Percentiles rank a stretch among this genome's conserved stretches.
Conservation (phyloP, 495 filamentous ascomycete genomes). For the Aspergillus sclerotiicarbonarius region DNA sequence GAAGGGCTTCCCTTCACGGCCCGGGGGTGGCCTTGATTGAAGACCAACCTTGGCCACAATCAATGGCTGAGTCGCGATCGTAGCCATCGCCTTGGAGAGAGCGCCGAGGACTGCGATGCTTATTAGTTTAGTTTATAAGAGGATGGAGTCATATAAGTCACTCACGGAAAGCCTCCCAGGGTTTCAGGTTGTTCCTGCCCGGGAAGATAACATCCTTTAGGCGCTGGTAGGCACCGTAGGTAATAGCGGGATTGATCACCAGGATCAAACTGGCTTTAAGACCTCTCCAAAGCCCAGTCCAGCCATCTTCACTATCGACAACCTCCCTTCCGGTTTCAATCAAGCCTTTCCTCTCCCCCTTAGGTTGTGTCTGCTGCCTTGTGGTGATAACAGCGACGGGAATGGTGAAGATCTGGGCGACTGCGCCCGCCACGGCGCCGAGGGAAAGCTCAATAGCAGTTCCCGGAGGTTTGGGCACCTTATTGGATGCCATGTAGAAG, state of each 20-base stretch:
- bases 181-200: constrained; percentile 70
- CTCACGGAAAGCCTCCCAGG: constrained; percentile 90
- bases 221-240: constrained; percentile 95
- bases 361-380: constrained; percentile 88
- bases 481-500: constrained; percentile 71
- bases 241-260: constrained; percentile 96
- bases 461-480: constrained; percentile 62
- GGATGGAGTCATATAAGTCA: constrained; percentile 12
- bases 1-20: constrained; percentile 85
- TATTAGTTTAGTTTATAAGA: constrained; percentile 15
- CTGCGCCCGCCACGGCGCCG: constrained; percentile 82
- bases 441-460: constrained; percentile 83
- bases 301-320: constrained; percentile 84
- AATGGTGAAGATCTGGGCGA: constrained; percentile 95
- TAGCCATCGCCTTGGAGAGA: constrained; percentile 89
- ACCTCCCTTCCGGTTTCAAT: constrained; percentile 88
- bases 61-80: constrained; percentile 88
- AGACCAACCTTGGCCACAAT: constrained; percentile 98
- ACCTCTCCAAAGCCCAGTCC: constrained; percentile 87
- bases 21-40: constrained; percentile 86
- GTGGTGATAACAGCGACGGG: constrained; percentile 95
- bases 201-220: constrained; percentile 77
- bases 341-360: constrained; percentile 80
- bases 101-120: constrained; percentile 72
- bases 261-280: constrained; percentile 95